phyloP scores from a whole-genome alignment of 75 land plant genomes.

The Pinus tabuliformis region DNA sequence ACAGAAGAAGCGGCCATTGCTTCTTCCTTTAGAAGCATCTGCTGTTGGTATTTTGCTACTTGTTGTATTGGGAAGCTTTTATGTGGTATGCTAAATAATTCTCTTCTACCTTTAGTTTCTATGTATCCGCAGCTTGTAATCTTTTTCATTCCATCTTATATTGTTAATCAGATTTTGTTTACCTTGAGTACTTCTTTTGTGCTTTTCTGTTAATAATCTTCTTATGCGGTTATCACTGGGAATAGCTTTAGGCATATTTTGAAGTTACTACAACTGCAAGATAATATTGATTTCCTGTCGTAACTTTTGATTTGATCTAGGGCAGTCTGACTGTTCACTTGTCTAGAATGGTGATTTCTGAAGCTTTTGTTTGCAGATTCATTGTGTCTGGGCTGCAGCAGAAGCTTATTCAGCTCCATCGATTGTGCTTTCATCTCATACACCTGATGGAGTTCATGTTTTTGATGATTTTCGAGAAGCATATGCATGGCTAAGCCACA shows the following conservation, averaged over 20 bases:
- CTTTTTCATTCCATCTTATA: background rate
- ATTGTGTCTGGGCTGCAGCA: constrained; percentile 99
- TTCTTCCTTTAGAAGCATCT: constrained; percentile 85
- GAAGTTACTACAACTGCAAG: background rate
- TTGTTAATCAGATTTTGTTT: background rate
- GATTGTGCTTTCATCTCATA: constrained; percentile 91
- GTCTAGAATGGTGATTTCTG: constrained; percentile 10
- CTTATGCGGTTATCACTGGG: background rate
- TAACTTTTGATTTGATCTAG: background rate
- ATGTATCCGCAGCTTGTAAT: background rate
- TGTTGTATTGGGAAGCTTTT: constrained; percentile 72
- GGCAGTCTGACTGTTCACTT: background rate
- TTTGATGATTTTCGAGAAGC: constrained; percentile 99
- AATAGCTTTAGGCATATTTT: background rate
- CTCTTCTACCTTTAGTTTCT: background rate
- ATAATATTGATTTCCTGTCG: background rate
- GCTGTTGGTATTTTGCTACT: constrained; percentile 73
- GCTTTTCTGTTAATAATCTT: background rate
- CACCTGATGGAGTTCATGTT: constrained; percentile 93
- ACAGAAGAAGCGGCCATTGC: constrained; percentile 53
- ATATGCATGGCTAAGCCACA: constrained; percentile 92
- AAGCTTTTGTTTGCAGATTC: constrained; percentile 54
- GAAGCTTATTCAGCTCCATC: constrained; percentile 99
- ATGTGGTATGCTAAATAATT: constrained; percentile 70
- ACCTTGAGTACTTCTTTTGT: background rate